Conservation (phyloP, 768 basidiomycete species). For the Podaxis sp. region DNA sequence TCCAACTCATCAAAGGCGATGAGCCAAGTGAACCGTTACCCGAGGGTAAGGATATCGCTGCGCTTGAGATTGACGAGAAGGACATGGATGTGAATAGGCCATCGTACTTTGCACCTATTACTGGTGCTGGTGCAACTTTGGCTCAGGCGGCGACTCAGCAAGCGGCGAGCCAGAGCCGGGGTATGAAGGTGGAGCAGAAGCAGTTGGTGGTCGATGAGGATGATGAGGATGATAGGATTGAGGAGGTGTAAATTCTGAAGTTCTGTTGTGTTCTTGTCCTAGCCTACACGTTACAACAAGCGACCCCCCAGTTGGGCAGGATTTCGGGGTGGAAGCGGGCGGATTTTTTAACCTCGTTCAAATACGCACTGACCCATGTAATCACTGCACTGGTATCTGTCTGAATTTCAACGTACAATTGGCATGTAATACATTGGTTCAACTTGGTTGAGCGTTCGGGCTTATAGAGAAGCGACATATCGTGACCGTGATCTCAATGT, state of each 20-base stretch:
- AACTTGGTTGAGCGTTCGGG: too few species aligned
- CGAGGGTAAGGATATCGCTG: slow-evolving; percentile 34
- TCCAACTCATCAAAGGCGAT: slow-evolving; percentile 79
- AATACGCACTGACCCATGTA: too few species aligned
- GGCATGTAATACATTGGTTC: too few species aligned
- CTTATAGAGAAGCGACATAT: too few species aligned
- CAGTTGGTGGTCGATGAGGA: slow-evolving; percentile 26
- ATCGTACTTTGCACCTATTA: slow-evolving; percentile 19
- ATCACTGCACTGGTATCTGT: too few species aligned
- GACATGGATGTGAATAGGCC: slow-evolving; percentile 15
- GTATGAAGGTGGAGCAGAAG: slow-evolving; percentile 13
- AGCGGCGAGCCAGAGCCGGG: not conserved
- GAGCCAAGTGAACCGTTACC: slow-evolving; percentile 54
- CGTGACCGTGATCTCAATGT: too few species aligned
- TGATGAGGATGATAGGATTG: slow-evolving; percentile 72
- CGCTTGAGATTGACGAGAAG: slow-evolving; percentile 20
- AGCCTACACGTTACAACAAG: too few species aligned
- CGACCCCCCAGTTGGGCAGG: too few species aligned
- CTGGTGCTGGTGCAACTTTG: slow-evolving; percentile 18
- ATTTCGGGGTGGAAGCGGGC: too few species aligned
- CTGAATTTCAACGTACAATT: too few species aligned
- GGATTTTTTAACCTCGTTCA: too few species aligned
- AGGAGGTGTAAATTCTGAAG: slow-evolving; percentile 60
- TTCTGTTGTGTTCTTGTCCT: not conserved
- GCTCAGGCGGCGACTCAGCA: not conserved